A percentile compares a stretch with the other conserved stretches of the same genome.
These are phyloP conservation scores for Triticum monococcum DNA, from an alignment of 176 grass and related monocot species.

Conservation along the genomic window DNA sequence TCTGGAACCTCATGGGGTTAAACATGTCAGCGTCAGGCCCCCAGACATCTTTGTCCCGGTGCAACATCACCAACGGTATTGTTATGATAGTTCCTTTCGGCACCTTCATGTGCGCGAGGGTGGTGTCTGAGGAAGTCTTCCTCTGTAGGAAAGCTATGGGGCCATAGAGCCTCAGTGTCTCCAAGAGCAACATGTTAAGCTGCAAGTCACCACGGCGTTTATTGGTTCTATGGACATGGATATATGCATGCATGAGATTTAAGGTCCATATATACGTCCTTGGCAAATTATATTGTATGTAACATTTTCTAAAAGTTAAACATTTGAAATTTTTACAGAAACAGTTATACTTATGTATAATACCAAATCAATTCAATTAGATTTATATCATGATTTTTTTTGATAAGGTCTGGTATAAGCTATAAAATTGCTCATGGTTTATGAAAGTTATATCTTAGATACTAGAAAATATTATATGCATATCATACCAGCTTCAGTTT, in stretches of 20 bases:
- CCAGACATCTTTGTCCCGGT: slow-evolving; percentile 52
- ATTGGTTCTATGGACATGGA: not conserved
- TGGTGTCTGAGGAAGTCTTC: not conserved
- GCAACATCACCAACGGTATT: slow-evolving; percentile 33
- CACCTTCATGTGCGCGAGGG: not conserved
- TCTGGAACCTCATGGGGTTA: slow-evolving; percentile 52
- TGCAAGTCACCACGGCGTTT: not conserved
- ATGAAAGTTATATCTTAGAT: not conserved
- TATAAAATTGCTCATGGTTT: too few relatives aligned
- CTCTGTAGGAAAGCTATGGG: slow-evolving; percentile 17
- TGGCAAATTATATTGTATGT: not conserved
- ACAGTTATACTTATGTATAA: too few relatives aligned
- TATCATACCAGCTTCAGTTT: slow-evolving; percentile 38
- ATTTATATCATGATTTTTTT: not conserved
- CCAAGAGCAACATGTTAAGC: slow-evolving; percentile 39
- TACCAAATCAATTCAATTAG: too few relatives aligned
- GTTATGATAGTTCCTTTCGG: not conserved
- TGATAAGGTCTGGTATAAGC: not conserved
- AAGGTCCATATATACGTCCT: too few relatives aligned
- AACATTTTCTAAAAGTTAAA: too few relatives aligned
- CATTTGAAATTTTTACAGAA: too few relatives aligned
- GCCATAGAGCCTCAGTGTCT: slow-evolving; percentile 39
- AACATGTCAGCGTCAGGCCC: slow-evolving; percentile 47
- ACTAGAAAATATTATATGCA: not conserved
- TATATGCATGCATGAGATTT: not conserved